Base-by-base conservation (phyloP, 1,284 basidiomycete genomes). In the Austroboletus novae-zelandiae region DNA sequence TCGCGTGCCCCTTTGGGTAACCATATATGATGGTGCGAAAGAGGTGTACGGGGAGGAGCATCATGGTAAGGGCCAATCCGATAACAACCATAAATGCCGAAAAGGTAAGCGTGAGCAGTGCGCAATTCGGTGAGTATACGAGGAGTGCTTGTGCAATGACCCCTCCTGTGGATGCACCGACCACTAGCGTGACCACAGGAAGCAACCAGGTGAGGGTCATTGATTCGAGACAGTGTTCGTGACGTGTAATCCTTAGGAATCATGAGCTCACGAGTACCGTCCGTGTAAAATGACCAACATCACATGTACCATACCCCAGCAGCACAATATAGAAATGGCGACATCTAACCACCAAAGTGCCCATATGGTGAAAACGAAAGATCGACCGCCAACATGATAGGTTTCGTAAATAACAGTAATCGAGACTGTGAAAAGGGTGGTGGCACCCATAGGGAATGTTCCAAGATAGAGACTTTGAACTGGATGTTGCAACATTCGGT, bases 261-360 rank as follows among this genome's bases (percentile, higher is more conserved):
- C 3, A 53, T 64, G 27, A 60, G 47, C 39, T 30, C 31, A 14
- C 23, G 25, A 42, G 48, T 37, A 17, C 17, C 35, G 11, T 40
- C 32, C 20, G 7, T 13, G 2, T 40, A 29, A 50, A 46, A 49
- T 23, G 25, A 70, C 78, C 39, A 49, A 84, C 83, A 89, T 88
- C 41, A 81, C 65, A 58, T 88, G 84, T 5, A 88, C 68, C 51
- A 85, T 72, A 9, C 83, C 81, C 64, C 86, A 81, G 56, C 79
- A 82, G 52, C 83, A 82, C 18, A 78, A 25, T 8, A 84, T 61
- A 1, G 87, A 81, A 17, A 87, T 57, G 1, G 74, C 66, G 2
- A 81, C 74, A 55, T 87, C 80, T 36, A 84, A 55, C 89, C 88
- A 91, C 89, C 90, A 92, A 10, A 89, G 61, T 1, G 63, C 77